Conservation (phyloP, 2,329 filamentous ascomycete genomes). For the Colletotrichum lupini region DNA sequence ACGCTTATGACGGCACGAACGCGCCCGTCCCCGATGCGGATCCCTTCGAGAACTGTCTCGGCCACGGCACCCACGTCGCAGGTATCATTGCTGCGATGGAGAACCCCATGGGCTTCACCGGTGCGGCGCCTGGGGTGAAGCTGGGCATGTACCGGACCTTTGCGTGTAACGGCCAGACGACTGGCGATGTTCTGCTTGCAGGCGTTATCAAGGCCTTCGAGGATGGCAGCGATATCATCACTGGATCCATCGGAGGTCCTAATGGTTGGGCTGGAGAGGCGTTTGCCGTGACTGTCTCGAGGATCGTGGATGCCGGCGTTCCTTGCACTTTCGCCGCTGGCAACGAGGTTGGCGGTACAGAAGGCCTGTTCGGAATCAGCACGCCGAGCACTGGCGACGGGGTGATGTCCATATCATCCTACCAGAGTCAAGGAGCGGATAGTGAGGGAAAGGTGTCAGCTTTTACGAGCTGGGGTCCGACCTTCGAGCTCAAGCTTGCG, state of each 20-base stretch:
- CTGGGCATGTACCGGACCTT: slow-evolving; percentile 53
- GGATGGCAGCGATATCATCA: slow-evolving; percentile 61
- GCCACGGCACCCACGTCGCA: slow-evolving; percentile 57
- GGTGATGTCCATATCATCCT: slow-evolving; percentile 61
- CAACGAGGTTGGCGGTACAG: slow-evolving; percentile 52
- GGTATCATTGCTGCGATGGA: slow-evolving; percentile 57
- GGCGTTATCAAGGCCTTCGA: slow-evolving; percentile 53
- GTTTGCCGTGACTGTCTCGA: slow-evolving; percentile 59
- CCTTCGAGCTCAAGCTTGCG: slow-evolving; percentile 67
- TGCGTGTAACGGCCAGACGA: slow-evolving; percentile 44
- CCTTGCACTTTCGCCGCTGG: slow-evolving; percentile 65
- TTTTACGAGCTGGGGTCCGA: slow-evolving; percentile 71
- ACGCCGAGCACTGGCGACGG: slow-evolving; percentile 59
- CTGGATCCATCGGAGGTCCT: slow-evolving; percentile 61
- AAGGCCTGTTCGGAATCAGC: slow-evolving; percentile 61
- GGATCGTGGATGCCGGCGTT: slow-evolving; percentile 64
- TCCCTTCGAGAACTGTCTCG: slow-evolving; percentile 50
- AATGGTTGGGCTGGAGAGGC: slow-evolving; percentile 64
- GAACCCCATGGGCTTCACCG: slow-evolving; percentile 49
- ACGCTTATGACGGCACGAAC: slow-evolving; percentile 43
- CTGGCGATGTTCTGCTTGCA: slow-evolving; percentile 51
- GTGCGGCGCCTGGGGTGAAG: slow-evolving; percentile 51
- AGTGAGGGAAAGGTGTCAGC: slow-evolving; percentile 29
- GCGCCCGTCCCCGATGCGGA: slow-evolving; percentile 48
- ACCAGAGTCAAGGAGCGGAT: slow-evolving; percentile 52